phyloP scores from a whole-genome alignment of 106 monocot species.

The Apostasia shenzhenica region DNA sequence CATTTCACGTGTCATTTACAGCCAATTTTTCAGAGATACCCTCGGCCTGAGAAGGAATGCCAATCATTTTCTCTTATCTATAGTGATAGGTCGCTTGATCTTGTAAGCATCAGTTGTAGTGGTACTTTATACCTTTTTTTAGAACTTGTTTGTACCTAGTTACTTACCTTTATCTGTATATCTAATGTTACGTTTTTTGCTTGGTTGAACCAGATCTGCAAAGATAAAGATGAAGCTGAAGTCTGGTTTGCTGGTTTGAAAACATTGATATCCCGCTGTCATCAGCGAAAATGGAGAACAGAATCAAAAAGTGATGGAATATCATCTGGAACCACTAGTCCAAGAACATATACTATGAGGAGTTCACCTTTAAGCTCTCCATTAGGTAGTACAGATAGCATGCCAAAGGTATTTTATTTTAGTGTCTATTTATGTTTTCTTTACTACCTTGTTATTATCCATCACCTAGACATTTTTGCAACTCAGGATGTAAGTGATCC shows the following conservation, averaged over 20 bases:
- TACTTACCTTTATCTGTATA: conserved; percentile 1
- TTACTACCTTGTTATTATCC: not conserved
- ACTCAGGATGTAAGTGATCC: conserved; percentile 67
- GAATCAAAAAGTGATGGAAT: conserved; percentile 85
- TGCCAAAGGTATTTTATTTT: conserved; percentile 55
- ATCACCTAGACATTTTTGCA: conserved; percentile 7
- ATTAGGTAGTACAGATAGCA: conserved; percentile 60
- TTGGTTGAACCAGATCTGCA: conserved; percentile 60
- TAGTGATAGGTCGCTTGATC: conserved; percentile 79
- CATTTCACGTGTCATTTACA: conserved; percentile 16
- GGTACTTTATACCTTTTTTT: not conserved
- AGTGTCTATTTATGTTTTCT: conserved; percentile 7
- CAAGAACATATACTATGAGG: conserved; percentile 67
- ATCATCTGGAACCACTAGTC: conserved; percentile 78
- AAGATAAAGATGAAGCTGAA: conserved; percentile 99
- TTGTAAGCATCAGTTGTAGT: conserved; percentile 46
- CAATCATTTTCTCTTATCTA: conserved; percentile 98
- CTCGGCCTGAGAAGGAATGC: conserved; percentile 96
- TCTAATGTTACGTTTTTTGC: not conserved
- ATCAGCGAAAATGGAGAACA: conserved; percentile 70
- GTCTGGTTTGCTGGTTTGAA: conserved; percentile 98
- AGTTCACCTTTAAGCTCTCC: conserved; percentile 78
- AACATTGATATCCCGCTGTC: conserved; percentile 84
- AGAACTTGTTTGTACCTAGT: conserved; percentile 39
- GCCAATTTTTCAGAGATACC: conserved; percentile 97